These are phyloP conservation scores for Nicotiana rustica DNA, from an alignment of 305 asterid genomes.

Conservation along the genomic window DNA sequence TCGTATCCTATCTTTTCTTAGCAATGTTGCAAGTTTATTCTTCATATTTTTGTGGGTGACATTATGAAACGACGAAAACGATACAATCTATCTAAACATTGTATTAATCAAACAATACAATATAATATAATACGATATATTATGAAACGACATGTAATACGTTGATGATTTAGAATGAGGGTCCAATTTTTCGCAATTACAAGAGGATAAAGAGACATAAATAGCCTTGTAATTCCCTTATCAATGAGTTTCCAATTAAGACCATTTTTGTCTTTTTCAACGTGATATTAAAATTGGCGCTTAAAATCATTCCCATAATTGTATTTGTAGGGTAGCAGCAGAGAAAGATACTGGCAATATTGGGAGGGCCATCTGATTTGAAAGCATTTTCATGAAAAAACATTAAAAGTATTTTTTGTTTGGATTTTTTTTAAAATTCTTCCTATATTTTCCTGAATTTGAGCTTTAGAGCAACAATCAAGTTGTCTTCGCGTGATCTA, in stretches of 20 bases:
- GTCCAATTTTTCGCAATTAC: background rate
- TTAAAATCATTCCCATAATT: background rate
- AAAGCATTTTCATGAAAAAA: background rate
- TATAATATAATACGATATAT: no score
- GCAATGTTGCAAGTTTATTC: no score
- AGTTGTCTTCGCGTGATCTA: no score
- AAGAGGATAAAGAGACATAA: background rate
- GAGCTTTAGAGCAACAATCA: no score
- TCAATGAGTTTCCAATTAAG: background rate
- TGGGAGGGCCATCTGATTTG: slow-evolving; percentile 11
- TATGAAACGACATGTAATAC: background rate
- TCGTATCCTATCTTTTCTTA: no score
- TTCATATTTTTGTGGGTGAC: no score
- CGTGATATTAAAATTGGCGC: background rate
- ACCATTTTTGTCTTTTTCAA: background rate
- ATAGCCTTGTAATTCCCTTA: background rate
- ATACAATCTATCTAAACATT: no score
- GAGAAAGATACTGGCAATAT: background rate
- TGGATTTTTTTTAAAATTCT: background rate
- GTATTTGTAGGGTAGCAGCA: background rate
- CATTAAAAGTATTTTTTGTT: background rate
- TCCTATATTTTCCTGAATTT: background rate
- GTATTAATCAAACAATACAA: no score
- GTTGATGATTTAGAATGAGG: background rate
- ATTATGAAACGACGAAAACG: no score